Evolutionary conservation across 2,329 filamentous ascomycete species (phyloP).

Genomic region (Penicillium sp.): DNA sequence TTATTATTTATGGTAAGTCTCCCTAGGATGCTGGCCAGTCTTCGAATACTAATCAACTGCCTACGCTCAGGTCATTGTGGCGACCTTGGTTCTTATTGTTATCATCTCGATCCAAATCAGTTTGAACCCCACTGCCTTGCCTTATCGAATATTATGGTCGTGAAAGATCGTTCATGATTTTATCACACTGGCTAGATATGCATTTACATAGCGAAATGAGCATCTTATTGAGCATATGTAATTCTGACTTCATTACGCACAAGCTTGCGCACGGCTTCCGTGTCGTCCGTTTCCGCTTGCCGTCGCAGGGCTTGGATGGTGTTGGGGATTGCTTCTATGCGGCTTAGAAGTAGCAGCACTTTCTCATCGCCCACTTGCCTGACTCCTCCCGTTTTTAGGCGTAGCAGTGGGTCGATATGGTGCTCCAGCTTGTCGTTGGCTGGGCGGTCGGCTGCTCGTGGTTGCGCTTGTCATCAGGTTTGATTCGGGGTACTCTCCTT

Average conservation of each 20-base stretch:
- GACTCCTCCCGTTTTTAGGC: no score
- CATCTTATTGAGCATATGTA: background rate
- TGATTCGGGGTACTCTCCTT: no score
- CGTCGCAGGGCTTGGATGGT: no score
- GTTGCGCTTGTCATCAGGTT: no score
- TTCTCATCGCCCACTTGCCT: no score
- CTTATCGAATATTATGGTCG: background rate
- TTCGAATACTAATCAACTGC: background rate
- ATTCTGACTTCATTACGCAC: background rate
- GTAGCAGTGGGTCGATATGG: no score
- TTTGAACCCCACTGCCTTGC: background rate
- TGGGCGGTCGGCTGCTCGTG: no score
- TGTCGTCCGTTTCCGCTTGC: no score
- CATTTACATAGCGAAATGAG: background rate
- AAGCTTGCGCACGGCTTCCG: no score
- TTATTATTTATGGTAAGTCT: constrained; percentile 28
- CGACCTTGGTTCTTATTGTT: constrained; percentile 19
- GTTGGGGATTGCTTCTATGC: no score
- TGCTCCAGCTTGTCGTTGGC: no score
- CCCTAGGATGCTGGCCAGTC: background rate
- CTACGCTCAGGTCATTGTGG: constrained; percentile 14
- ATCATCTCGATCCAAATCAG: constrained; percentile 21
- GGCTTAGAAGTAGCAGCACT: no score
- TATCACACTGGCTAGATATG: background rate
- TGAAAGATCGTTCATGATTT: background rate